Percentiles rank a stretch among this genome's conserved stretches.
Conservation (phyloP, 2,329 filamentous ascomycete species). For the Fusarium sp. region DNA sequence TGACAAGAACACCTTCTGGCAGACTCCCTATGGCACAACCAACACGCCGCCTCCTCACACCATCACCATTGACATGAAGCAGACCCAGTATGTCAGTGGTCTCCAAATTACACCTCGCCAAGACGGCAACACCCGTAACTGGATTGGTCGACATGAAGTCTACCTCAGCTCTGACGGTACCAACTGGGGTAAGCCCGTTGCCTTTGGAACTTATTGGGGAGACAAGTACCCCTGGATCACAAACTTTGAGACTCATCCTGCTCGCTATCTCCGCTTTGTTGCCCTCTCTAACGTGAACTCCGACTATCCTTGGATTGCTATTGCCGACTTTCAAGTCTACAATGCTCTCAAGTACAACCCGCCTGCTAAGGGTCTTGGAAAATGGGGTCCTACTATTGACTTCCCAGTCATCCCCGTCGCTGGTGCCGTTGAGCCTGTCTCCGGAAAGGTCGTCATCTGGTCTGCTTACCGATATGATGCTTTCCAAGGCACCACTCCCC, state of each 20-base stretch:
- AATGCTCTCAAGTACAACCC: conserved; percentile 26
- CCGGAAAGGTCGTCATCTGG: conserved; percentile 31
- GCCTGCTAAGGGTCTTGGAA: conserved; percentile 18
- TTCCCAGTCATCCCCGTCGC: conserved; percentile 35
- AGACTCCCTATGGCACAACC: conserved; percentile 25
- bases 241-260: conserved; percentile 34
- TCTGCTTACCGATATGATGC: conserved; percentile 32
- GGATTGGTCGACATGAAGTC: conserved; percentile 26
- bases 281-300: conserved; percentile 15
- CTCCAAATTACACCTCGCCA: conserved; percentile 26
- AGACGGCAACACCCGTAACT: conserved; percentile 20
- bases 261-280: conserved; percentile 31
- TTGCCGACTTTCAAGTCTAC: conserved; percentile 29
- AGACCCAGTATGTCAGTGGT: conserved; percentile 25
- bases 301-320: conserved; percentile 27
- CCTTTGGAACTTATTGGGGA: conserved; percentile 31
- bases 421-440: conserved; percentile 29
- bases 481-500: conserved; percentile 23
- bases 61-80: conserved; percentile 30
- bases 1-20: conserved; percentile 26
- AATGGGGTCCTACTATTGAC: conserved; percentile 31
- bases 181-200: conserved; percentile 27
- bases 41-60: conserved; percentile 23
- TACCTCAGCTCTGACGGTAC: conserved; percentile 27
- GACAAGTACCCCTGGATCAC: conserved; percentile 26